These are phyloP conservation scores for Ramularia endophylla DNA, from an alignment of 2,329 filamentous ascomycete species.

Conservation along the genomic window DNA sequence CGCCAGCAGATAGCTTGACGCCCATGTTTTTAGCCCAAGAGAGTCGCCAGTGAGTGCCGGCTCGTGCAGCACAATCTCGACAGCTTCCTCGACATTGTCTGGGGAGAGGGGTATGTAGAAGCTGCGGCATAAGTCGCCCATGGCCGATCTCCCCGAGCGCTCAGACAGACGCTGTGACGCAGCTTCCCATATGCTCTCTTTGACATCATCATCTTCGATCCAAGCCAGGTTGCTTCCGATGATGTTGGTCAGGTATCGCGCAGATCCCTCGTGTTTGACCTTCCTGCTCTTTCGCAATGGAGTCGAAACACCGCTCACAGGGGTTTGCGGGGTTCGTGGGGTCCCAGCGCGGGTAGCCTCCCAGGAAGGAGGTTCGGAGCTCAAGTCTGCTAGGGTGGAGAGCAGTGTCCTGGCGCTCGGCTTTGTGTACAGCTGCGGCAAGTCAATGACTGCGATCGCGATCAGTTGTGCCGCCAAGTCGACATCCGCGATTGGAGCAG, in stretches of 20 bases:
- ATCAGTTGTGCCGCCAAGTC: slow-evolving; percentile 5
- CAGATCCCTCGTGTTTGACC: slow-evolving; percentile 46
- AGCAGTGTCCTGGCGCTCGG: slow-evolving; percentile 62
- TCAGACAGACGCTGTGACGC: slow-evolving; percentile 78
- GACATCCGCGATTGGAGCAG: background rate
- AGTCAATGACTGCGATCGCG: slow-evolving; percentile 53
- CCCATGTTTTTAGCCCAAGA: slow-evolving; percentile 93
- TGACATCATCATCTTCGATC: slow-evolving; percentile 60
- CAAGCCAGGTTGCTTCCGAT: slow-evolving; percentile 62
- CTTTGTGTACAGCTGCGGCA: slow-evolving; percentile 77
- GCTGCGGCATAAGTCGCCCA: slow-evolving; percentile 56
- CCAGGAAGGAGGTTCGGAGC: slow-evolving; percentile 64
- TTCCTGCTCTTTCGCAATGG: slow-evolving; percentile 31
- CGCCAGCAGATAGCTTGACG: slow-evolving; percentile 79
- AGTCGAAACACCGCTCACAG: slow-evolving; percentile 18
- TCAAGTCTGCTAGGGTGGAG: slow-evolving; percentile 59
- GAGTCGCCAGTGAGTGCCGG: slow-evolving; percentile 83
- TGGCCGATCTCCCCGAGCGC: slow-evolving; percentile 70
- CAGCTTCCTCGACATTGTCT: slow-evolving; percentile 26
- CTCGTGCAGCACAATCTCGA: slow-evolving; percentile 71
- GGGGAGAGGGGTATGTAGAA: slow-evolving; percentile 47
- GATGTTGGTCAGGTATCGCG: slow-evolving; percentile 63
- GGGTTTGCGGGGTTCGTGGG: slow-evolving; percentile 18
- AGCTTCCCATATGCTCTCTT: slow-evolving; percentile 67
- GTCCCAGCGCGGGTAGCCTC: slow-evolving; percentile 36